Percentiles rank a stretch among this genome's conserved stretches.
Conservation (phyloP, 352 stramenopile species). For the Pelagophyceae sp. region DNA sequence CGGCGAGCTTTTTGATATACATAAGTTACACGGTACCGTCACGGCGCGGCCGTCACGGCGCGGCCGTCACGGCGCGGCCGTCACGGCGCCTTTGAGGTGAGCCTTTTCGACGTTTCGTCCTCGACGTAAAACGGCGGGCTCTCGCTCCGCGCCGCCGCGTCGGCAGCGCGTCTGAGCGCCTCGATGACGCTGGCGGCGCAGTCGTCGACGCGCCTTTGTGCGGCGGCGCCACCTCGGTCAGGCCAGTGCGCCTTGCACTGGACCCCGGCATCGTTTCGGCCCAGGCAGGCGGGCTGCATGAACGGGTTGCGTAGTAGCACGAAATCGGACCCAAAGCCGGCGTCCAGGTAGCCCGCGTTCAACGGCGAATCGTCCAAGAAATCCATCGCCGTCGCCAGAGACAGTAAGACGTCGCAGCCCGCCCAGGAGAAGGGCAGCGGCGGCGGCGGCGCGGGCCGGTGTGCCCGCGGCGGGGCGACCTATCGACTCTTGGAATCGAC, state of each 20-base stretch:
- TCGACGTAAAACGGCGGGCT: background rate
- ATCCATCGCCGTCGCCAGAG: background rate
- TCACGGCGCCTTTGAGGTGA: too few relatives aligned
- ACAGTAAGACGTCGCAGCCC: background rate
- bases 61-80: too few relatives aligned
- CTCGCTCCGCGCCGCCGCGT: background rate
- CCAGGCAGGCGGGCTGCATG: background rate
- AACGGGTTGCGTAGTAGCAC: background rate
- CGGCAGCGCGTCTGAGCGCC: background rate
- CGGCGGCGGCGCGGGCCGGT: too few relatives aligned
- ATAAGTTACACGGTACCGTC: too few relatives aligned
- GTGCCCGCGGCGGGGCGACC: background rate
- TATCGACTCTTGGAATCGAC: too few relatives aligned
- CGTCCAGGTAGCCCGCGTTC: background rate
- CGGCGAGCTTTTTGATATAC: too few relatives aligned
- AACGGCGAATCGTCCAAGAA: background rate
- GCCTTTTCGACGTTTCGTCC: background rate
- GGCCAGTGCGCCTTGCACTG: background rate
- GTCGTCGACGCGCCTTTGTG: background rate
- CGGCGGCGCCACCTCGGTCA: too few relatives aligned
- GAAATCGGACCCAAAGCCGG: background rate
- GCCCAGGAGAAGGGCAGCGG: background rate
- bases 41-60: too few relatives aligned
- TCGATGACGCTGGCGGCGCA: background rate
- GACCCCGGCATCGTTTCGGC: background rate